phyloP scores from a whole-genome alignment of 2,329 filamentous ascomycete genomes.

The Pseudopyrenochaeta lycopersici region DNA sequence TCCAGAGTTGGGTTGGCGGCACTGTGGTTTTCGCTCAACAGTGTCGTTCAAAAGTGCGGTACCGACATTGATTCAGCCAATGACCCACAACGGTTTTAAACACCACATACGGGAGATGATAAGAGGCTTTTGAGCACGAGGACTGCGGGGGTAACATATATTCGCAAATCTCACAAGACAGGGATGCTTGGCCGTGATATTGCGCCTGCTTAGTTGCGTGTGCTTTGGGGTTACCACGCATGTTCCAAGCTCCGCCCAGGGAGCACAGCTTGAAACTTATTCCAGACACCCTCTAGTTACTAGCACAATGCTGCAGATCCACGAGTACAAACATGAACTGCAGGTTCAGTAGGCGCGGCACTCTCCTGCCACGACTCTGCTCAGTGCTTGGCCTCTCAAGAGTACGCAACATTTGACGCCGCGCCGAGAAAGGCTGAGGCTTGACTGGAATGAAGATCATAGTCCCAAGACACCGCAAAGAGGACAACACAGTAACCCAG shows the following conservation, averaged over 20 bases:
- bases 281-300: constrained; percentile 5
- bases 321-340: background rate
- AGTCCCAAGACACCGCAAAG: background rate
- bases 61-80: constrained; percentile 10
- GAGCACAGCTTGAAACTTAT: constrained; percentile 10
- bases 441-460: constrained; percentile 14
- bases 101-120: background rate
- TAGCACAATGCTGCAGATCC: constrained; percentile 10
- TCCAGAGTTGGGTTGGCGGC: background rate
- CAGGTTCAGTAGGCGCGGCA: background rate
- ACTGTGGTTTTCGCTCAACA: constrained; percentile 5
- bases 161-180: background rate
- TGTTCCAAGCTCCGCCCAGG: constrained; percentile 18
- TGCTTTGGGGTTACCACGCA: no score
- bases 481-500: background rate
- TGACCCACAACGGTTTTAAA: background rate
- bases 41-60: constrained; percentile 2
- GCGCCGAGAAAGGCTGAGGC: constrained; percentile 21
- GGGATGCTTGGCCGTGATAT: background rate
- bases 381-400: constrained; percentile 8
- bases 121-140: no score
- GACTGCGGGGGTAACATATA: background rate
- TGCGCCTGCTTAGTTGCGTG: constrained; percentile 18
- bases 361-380: background rate
- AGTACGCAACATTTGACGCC: constrained; percentile 13